These are phyloP conservation scores for Hygrophila difformis DNA, from an alignment of 257 asterid species.

Conservation along the genomic window DNA sequence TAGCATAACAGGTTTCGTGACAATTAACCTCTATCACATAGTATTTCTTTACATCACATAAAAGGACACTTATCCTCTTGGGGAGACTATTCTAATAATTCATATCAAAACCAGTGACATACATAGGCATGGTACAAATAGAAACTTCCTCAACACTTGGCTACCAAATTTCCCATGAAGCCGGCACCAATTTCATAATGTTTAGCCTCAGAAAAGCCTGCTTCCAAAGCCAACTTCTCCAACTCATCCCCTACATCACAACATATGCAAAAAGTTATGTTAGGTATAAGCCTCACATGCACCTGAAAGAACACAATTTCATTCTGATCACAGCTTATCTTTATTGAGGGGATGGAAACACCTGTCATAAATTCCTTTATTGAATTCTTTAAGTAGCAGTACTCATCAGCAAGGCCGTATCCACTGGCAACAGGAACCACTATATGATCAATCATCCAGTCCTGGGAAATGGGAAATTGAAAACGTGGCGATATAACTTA, in stretches of 20 bases:
- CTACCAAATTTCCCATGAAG: conserved; percentile 71
- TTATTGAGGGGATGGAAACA: conserved; percentile 12
- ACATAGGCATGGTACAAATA: neutral
- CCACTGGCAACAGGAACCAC: conserved; percentile 75
- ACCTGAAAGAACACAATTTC: neutral
- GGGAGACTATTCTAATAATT: conserved; percentile 6
- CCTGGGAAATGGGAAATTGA: conserved; percentile 29
- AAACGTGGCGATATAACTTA: neutral
- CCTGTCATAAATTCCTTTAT: conserved; percentile 70
- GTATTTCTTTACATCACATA: neutral
- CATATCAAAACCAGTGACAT: neutral
- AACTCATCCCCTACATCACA: conserved; percentile 62
- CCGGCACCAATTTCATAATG: conserved; percentile 57
- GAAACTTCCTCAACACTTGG: conserved; percentile 33
- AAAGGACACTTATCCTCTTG: neutral
- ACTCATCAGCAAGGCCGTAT: conserved; percentile 62
- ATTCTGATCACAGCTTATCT: neutral
- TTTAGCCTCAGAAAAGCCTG: conserved; percentile 64
- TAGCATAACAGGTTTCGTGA: neutral
- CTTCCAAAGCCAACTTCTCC: conserved; percentile 66
- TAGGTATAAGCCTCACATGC: neutral
- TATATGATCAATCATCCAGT: conserved; percentile 60
- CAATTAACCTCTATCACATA: neutral
- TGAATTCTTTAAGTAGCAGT: conserved; percentile 74
- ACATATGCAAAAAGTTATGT: neutral